Evolutionary conservation across 345 rosid species (phyloP).

Genomic region (Eucalyptus albens): DNA sequence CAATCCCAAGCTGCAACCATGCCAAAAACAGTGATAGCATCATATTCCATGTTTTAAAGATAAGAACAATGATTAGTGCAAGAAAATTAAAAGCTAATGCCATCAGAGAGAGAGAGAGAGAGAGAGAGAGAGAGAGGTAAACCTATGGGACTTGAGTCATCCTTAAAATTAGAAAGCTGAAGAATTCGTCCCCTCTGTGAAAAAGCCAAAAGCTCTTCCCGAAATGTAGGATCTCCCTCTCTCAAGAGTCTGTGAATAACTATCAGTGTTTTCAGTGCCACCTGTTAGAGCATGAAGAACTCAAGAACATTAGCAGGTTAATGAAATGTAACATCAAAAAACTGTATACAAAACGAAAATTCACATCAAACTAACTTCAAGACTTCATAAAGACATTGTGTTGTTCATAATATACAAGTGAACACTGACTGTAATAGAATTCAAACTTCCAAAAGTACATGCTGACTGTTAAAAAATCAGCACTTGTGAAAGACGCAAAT

Average conservation of each 20-base stretch:
- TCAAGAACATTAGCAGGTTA: background rate
- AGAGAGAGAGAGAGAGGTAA: background rate
- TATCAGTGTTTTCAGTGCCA: slow-evolving; percentile 82
- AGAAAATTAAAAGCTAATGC: background rate
- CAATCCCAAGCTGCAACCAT: slow-evolving; percentile 85
- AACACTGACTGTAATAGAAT: background rate
- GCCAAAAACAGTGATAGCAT: background rate
- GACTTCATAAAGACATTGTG: background rate
- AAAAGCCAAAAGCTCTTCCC: slow-evolving; percentile 76
- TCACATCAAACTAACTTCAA: background rate
- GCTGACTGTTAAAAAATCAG: background rate
- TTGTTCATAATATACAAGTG: background rate
- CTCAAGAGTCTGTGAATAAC: slow-evolving; percentile 84
- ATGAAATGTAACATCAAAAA: background rate
- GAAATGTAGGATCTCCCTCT: slow-evolving; percentile 92
- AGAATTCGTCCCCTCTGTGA: slow-evolving; percentile 82
- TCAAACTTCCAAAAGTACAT: background rate
- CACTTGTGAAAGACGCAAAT: background rate
- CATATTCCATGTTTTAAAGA: background rate
- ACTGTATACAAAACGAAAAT: background rate
- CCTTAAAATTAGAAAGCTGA: slow-evolving; percentile 92
- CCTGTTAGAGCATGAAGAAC: slow-evolving; percentile 25
- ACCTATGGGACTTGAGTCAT: slow-evolving; percentile 97
- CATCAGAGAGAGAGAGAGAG: background rate
- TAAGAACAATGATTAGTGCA: background rate